Evolutionary conservation across 805 yeast genomes (phyloP).

Genomic region (Ogataea paradorogensis): DNA sequence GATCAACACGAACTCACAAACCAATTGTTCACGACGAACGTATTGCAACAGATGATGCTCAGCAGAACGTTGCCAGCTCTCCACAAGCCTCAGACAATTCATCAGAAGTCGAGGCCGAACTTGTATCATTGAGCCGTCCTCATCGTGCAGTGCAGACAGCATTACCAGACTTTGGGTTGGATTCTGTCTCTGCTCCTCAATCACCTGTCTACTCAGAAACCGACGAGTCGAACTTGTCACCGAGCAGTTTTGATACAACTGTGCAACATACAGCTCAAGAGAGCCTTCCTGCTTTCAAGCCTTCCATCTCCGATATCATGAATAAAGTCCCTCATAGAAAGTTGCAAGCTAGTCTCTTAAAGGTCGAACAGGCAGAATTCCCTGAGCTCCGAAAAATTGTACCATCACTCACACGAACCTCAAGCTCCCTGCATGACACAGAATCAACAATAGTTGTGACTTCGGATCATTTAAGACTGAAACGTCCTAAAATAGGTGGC

Average conservation of each 20-base stretch:
- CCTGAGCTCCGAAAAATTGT: too few species aligned
- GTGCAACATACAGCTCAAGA: background rate
- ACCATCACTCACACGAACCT: background rate
- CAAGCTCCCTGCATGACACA: constrained; percentile 1
- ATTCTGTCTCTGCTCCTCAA: background rate
- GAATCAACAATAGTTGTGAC: background rate
- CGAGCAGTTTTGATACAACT: background rate
- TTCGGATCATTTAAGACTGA: constrained; percentile 1
- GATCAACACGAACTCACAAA: too few species aligned
- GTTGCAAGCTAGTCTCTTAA: background rate
- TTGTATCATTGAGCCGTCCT: too few species aligned
- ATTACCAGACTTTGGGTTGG: too few species aligned
- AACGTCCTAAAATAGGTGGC: constrained; percentile 1
- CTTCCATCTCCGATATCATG: background rate
- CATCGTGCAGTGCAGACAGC: too few species aligned
- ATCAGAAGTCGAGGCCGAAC: too few species aligned
- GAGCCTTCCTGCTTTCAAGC: background rate
- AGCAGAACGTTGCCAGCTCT: too few species aligned
- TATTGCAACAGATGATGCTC: too few species aligned
- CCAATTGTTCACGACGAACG: too few species aligned
- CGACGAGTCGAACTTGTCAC: background rate
- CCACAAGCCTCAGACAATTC: too few species aligned
- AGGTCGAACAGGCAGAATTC: background rate
- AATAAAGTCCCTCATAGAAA: background rate
- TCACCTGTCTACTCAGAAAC: background rate